phyloP scores from a whole-genome alignment of 1,284 basidiomycete species.

The Meira miltonrushii region DNA sequence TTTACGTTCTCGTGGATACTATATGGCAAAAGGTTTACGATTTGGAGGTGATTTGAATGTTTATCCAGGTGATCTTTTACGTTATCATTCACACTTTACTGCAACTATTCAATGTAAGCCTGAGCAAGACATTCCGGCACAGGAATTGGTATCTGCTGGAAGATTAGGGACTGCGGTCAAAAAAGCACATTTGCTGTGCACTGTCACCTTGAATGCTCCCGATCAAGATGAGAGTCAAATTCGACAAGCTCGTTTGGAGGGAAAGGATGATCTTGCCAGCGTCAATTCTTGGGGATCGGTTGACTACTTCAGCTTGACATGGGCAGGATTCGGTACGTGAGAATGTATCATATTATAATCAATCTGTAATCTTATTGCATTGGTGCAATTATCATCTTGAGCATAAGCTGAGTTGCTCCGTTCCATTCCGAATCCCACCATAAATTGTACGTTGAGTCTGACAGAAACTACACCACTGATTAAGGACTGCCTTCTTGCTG shows the following conservation, averaged over 20 bases:
- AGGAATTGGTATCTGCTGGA: conserved; percentile 91
- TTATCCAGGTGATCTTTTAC: conserved; percentile 93
- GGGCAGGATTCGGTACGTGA: conserved; percentile 51
- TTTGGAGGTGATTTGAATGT: conserved; percentile 95
- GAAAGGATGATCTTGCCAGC: conserved; percentile 7
- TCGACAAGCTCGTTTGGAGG: conserved; percentile 5
- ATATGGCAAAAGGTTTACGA: conserved; percentile 77
- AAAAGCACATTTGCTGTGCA: conserved; percentile 86
- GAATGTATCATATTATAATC: no score
- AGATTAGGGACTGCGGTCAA: conserved; percentile 94
- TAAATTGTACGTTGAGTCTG: no score
- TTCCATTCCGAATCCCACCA: no score
- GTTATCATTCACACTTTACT: conserved; percentile 95
- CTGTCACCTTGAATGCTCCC: conserved; percentile 33
- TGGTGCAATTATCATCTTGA: background rate
- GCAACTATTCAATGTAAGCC: conserved; percentile 61
- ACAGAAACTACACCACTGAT: no score
- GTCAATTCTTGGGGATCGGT: conserved; percentile 23
- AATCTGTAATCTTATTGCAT: background rate
- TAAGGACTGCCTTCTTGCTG: no score
- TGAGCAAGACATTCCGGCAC: conserved; percentile 64
- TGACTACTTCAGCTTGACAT: conserved; percentile 44
- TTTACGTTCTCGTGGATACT: conserved; percentile 74
- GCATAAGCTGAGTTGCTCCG: no score
- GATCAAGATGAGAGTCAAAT: background rate